A percentile compares a stretch with the other conserved stretches of the same genome.
Conservation (phyloP, 768 basidiomycete species). For the Leccinum aurantiacum region DNA sequence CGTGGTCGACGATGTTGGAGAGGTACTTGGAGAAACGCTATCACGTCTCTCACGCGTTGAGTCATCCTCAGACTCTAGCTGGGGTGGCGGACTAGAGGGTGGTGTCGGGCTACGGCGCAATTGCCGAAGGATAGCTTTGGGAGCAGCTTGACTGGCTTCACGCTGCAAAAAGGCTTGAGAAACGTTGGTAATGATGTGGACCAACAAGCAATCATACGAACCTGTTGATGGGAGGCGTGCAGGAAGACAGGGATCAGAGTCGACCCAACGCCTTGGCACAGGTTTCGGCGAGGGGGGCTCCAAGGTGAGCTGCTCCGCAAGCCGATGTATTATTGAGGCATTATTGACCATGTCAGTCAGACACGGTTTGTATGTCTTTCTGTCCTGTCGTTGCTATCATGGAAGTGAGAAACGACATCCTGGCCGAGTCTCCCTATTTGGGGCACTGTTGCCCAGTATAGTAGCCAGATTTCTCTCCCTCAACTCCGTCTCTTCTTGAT, state of each 20-base stretch:
- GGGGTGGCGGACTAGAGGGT: conserved; percentile 23
- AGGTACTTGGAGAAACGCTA: conserved; percentile 19
- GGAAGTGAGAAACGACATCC: conserved; percentile 8
- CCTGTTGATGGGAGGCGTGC: conserved; percentile 68
- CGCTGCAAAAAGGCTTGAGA: conserved; percentile 64
- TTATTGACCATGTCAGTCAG: conserved; percentile 52
- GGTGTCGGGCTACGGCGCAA: conserved; percentile 47
- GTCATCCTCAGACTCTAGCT: conserved; percentile 16
- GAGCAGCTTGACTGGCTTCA: conserved; percentile 63
- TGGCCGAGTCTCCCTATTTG: conserved; percentile 6
- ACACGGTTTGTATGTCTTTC: conserved; percentile 4
- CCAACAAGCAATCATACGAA: conserved; percentile 33
- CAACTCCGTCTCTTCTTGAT: conserved; percentile 2
- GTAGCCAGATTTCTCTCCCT: not conserved
- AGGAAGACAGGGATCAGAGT: conserved; percentile 59
- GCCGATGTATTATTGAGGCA: conserved; percentile 32
- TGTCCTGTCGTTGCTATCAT: conserved; percentile 10
- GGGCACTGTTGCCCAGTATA: not conserved
- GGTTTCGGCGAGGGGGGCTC: conserved; percentile 22
- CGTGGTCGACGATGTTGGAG: conserved; percentile 24
- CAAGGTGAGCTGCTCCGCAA: conserved; percentile 29
- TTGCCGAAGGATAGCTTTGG: conserved; percentile 56
- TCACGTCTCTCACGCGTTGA: conserved; percentile 10
- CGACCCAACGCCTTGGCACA: conserved; percentile 39
- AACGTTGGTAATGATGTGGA: conserved; percentile 22